A percentile compares a stretch with the other conserved stretches of the same genome.
Conservation (phyloP, 2,329 filamentous ascomycete genomes). For the Neofusicoccum cordaticola region DNA sequence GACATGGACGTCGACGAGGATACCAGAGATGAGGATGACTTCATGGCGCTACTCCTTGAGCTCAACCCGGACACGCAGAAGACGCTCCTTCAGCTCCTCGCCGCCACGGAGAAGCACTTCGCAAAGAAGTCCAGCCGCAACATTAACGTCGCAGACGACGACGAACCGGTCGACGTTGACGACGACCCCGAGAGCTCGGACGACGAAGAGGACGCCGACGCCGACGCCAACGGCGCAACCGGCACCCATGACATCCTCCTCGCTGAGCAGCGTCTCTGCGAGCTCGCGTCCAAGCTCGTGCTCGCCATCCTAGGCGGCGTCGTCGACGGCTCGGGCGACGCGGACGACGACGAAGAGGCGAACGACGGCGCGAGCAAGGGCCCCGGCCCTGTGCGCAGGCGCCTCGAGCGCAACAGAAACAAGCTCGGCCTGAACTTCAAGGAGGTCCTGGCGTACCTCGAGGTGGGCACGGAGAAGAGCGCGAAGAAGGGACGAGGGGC, state of each 20-base stretch:
- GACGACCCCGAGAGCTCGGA: constrained; percentile 62
- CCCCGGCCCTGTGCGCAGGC: constrained; percentile 59
- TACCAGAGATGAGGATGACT: constrained; percentile 51
- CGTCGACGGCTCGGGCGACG: constrained; percentile 52
- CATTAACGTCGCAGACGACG: constrained; percentile 53
- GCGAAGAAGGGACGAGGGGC: constrained; percentile 41
- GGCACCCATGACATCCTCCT: constrained; percentile 57
- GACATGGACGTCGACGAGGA: constrained; percentile 28
- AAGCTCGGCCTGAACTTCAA: constrained; percentile 82
- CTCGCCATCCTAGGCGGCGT: constrained; percentile 73
- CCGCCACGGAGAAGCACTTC: constrained; percentile 69
- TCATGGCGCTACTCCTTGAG: constrained; percentile 65
- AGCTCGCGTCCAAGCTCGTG: constrained; percentile 80
- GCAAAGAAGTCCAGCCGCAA: constrained; percentile 34
- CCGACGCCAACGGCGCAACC: constrained; percentile 52
- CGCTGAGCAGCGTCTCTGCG: constrained; percentile 81
- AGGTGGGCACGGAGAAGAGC: constrained; percentile 56
- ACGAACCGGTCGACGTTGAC: constrained; percentile 67
- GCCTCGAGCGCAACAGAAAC: constrained; percentile 75
- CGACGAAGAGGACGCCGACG: constrained; percentile 43
- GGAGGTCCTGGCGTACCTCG: constrained; percentile 77
- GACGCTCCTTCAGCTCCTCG: constrained; percentile 73
- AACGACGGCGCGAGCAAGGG: constrained; percentile 26
- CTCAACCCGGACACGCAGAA: constrained; percentile 62
- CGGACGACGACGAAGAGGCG: constrained; percentile 11